These are phyloP conservation scores for Chimonanthus salicifolius DNA, from an alignment of 164 flowering plant genomes.

Conservation along the genomic window DNA sequence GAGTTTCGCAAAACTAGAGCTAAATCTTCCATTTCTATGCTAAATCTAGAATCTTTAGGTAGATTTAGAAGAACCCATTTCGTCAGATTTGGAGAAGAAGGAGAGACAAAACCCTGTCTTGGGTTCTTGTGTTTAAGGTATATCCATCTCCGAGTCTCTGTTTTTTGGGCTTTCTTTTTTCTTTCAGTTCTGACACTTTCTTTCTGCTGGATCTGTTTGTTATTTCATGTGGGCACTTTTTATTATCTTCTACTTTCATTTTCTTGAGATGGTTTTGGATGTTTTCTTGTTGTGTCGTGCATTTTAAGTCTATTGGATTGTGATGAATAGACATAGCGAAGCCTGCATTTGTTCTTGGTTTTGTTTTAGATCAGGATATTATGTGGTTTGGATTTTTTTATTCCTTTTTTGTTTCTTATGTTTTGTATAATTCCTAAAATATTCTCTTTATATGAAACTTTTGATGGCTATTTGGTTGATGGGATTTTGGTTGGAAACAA, in stretches of 20 bases:
- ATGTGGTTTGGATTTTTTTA: not conserved
- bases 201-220: not conserved
- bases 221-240: not conserved
- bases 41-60: slow-evolving; percentile 3
- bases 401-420: not conserved
- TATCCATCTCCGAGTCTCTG: not conserved
- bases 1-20: not conserved
- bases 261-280: not conserved
- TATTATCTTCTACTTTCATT: not conserved
- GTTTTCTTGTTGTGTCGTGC: not conserved
- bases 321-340: not conserved
- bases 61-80: slow-evolving; percentile 1
- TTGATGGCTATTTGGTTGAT: not conserved
- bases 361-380: not conserved
- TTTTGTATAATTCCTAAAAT: not conserved
- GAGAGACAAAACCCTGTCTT: not conserved
- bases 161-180: not conserved
- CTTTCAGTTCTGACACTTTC: not conserved
- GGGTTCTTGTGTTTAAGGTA: not conserved
- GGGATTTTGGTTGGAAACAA: not conserved
- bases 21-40: slow-evolving; percentile 4
- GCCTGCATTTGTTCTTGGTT: slow-evolving; percentile 2
- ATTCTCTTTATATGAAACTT: not conserved
- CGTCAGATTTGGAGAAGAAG: not conserved
- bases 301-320: not conserved